Evolutionary conservation across 106 monocot genomes (phyloP), one percentile per base, ranked within the genome.

Genomic region (Dendrobium chrysotoxum): DNA sequence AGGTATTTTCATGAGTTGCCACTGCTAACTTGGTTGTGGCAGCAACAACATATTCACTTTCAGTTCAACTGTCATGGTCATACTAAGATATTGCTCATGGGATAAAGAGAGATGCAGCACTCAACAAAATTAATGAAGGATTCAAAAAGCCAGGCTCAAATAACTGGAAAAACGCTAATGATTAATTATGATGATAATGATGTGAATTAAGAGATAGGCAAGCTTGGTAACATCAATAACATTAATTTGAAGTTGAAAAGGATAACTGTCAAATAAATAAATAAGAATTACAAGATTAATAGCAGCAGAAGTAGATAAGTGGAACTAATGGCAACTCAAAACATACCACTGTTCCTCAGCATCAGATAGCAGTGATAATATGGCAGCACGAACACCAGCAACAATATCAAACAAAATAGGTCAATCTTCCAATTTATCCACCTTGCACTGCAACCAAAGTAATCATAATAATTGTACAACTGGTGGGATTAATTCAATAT

Each of bases 351-450:
- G 74, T 82, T 91, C 28, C 87, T 70, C 23, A 98, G 95, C 83
- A 98, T 86, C 84, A 98, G 66, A 81, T 92, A 98, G 89, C 94
- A 98, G 83, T 94, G 97, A 68, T 95, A 94, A 79, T 88, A 98
- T 44, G 97, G 97, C 57, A 95, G 71, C 28, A 92, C 82, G 77
- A 98, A 98, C 25, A 98, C 94, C 84, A 98, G 72, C 78, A 98
- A 61, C 82, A 94, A 76, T 78, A 94, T 98, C 79, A 98, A 76
- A 80, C 89, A 98, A 73, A 94, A 94, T 38, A 98, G 86, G 75
- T 98, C 97, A 21, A 89, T 77, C 84, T 98, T 94, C 97, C 97
- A 98, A 82, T 92, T 98, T 77, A 94, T 82, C 92, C 92, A 98
- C 67, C 97, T 87, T 31, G 97, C 94, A 79, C 96, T 96, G 93